Conservation (phyloP, 2,329 filamentous ascomycete genomes). For the Chaetothyriales sp. region DNA sequence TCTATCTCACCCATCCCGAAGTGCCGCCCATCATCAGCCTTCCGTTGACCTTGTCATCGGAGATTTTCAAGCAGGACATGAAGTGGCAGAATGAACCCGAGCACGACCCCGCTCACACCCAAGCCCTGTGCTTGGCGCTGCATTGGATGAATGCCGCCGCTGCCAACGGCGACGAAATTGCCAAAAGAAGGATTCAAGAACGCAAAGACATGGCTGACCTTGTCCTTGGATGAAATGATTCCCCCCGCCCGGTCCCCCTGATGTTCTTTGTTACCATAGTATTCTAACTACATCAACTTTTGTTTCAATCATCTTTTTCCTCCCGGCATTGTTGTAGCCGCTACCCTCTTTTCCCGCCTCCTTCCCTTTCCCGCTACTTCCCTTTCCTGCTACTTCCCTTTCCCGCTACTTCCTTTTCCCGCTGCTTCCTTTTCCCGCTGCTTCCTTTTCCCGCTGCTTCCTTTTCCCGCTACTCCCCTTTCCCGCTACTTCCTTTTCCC, state of each 20-base stretch:
- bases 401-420: no score
- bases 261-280: background rate
- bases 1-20: slow-evolving; percentile 86
- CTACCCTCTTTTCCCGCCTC: background rate
- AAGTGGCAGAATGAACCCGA: slow-evolving; percentile 45
- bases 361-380: background rate
- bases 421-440: no score
- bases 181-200: slow-evolving; percentile 68
- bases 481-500: no score
- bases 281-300: slow-evolving; percentile 7
- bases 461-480: no score
- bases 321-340: background rate
- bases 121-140: slow-evolving; percentile 82
- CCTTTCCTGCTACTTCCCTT: no score
- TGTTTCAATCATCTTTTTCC: background rate
- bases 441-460: no score
- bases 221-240: slow-evolving; percentile 35
- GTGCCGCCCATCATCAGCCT: slow-evolving; percentile 65
- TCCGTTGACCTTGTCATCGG: slow-evolving; percentile 68
- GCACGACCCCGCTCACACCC: slow-evolving; percentile 42
- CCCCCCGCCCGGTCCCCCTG: no score
- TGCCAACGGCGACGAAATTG: slow-evolving; percentile 72
- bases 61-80: slow-evolving; percentile 81
- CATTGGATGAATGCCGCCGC: slow-evolving; percentile 95
- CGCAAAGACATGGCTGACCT: slow-evolving; percentile 43